Percentiles rank a stretch among this genome's conserved stretches.
phyloP scores from a whole-genome alignment of 2,329 filamentous ascomycete genomes.

The Alternaria brassicicola region DNA sequence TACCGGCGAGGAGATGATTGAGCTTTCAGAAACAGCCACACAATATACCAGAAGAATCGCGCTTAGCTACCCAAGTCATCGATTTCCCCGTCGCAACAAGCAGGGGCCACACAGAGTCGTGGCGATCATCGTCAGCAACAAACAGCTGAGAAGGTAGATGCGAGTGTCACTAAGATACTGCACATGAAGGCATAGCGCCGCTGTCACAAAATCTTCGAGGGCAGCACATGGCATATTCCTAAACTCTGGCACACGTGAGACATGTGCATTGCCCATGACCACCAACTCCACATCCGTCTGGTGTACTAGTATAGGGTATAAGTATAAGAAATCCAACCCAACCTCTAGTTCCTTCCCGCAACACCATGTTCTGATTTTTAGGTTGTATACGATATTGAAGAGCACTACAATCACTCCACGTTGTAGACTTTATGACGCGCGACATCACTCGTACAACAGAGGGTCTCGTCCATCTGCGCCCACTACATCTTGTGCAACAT shows the following conservation, averaged over 20 bases:
- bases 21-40: not conserved
- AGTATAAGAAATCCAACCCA: not conserved
- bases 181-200: not conserved
- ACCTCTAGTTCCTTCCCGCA: not conserved
- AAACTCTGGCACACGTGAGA: not conserved
- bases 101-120: not conserved
- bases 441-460: not conserved
- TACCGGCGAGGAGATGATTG: not conserved
- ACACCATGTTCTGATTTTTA: not conserved
- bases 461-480: not conserved
- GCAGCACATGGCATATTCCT: not conserved
- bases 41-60: not conserved
- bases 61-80: not conserved
- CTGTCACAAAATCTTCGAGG: not conserved
- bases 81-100: not conserved
- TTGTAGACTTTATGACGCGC: not conserved
- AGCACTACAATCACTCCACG: not conserved
- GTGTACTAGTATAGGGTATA: not conserved
- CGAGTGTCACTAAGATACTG: not conserved
- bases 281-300: not conserved
- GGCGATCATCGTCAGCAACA: not conserved
- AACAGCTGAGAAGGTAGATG: not conserved
- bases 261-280: not conserved
- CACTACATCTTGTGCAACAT: conserved; percentile 14
- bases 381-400: not conserved